Evolutionary conservation across 768 basidiomycete genomes (phyloP).

Genomic region (Mycena alexandri): DNA sequence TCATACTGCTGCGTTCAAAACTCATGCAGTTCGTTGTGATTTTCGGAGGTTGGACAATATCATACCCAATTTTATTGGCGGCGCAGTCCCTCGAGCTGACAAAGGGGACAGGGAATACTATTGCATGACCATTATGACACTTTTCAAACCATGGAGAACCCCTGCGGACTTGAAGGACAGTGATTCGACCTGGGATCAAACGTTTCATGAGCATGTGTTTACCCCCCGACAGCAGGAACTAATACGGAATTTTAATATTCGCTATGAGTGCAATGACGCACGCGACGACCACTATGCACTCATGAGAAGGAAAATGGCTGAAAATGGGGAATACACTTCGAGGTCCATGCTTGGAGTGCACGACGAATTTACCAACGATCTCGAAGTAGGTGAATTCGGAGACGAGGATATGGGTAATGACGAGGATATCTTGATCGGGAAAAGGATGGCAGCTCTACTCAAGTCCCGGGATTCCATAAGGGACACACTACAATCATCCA

Average conservation of each 20-base stretch:
- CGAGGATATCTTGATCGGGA: background rate
- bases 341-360: background rate
- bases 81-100: slow-evolving; percentile 42
- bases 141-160: slow-evolving; percentile 46
- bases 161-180: slow-evolving; percentile 39
- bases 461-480: background rate
- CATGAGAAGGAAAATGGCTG: slow-evolving; percentile 33
- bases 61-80: slow-evolving; percentile 47
- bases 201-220: slow-evolving; percentile 34
- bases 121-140: slow-evolving; percentile 41
- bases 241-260: slow-evolving; percentile 44
- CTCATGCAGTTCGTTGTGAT: slow-evolving; percentile 18
- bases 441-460: background rate
- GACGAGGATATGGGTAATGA: background rate
- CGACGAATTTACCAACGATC: background rate
- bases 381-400: background rate
- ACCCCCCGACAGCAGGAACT: slow-evolving; percentile 29
- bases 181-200: slow-evolving; percentile 35
- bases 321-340: background rate
- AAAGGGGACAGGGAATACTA: slow-evolving; percentile 49
- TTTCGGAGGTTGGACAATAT: background rate
- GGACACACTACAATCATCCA: background rate
- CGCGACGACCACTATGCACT: slow-evolving; percentile 45
- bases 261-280: slow-evolving; percentile 48
- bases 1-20: background rate